Conservation (phyloP, 139 green algal genomes). For the Ettlia oleoabundans region DNA sequence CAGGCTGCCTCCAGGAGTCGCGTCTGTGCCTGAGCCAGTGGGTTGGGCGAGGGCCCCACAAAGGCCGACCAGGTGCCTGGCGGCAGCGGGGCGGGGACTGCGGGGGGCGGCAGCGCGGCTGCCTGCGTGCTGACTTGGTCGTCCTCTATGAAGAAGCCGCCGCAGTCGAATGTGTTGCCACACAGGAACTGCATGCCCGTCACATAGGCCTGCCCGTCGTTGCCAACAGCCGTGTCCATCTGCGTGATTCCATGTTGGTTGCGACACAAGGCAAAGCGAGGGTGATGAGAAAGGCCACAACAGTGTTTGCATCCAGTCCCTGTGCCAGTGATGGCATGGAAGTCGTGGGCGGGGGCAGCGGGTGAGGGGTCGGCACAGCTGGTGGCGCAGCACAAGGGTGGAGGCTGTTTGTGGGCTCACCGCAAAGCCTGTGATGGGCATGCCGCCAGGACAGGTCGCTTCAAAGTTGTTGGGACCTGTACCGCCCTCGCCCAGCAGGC, state of each 20-base stretch:
- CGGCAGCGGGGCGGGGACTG: background rate
- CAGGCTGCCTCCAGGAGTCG: background rate
- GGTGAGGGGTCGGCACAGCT: no score
- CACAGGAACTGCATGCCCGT: background rate
- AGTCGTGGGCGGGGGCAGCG: no score
- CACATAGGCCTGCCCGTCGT: no score
- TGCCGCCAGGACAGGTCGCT: background rate
- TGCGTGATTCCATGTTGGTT: background rate
- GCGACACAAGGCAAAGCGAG: background rate
- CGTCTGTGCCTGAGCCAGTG: background rate
- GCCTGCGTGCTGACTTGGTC: background rate
- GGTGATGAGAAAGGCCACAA: background rate
- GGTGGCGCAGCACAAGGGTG: no score
- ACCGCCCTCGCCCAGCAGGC: background rate
- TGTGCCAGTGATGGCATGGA: no score
- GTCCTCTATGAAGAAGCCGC: background rate
- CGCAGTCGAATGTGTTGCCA: background rate
- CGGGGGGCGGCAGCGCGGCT: background rate
- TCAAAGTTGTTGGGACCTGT: background rate
- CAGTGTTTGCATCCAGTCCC: background rate
- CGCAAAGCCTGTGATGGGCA: background rate
- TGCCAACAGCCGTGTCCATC: background rate
- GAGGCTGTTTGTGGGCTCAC: no score
- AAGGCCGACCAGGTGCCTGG: background rate
- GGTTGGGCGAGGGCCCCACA: background rate